Percentiles rank a stretch among this genome's conserved stretches.
Conservation (phyloP, 2,329 filamentous ascomycete species). For the Coleophoma cylindrospora region DNA sequence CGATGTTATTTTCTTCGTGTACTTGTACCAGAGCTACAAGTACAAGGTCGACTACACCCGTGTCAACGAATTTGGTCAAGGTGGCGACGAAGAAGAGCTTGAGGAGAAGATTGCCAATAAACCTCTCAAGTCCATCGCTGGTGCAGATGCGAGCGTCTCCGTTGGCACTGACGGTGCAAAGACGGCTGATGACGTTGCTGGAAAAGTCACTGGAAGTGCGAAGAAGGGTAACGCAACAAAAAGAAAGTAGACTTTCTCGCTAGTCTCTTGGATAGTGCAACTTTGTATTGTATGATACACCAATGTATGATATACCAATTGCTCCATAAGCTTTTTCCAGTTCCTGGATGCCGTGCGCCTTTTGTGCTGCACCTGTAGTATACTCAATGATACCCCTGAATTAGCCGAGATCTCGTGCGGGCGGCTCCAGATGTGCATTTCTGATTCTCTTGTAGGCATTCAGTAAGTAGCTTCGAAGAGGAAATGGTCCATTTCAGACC, state of each 20-base stretch:
- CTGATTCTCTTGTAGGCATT: no score
- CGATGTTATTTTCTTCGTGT: conserved; percentile 97
- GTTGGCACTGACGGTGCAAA: conserved; percentile 27
- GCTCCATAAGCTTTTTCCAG: no score
- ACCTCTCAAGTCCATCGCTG: conserved; percentile 15
- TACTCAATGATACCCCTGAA: no score
- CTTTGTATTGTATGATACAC: no score
- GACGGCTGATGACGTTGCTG: conserved; percentile 13
- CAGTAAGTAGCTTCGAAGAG: no score
- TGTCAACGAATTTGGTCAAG: conserved; percentile 97
- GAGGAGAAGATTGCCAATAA: conserved; percentile 43
- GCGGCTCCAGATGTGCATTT: no score
- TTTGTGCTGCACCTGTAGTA: no score
- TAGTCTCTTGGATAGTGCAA: no score
- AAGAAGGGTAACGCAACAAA: conserved; percentile 44
- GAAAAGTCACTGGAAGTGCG: conserved; percentile 43
- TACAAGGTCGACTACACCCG: conserved; percentile 89
- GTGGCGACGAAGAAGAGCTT: conserved; percentile 79
- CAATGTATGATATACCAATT: no score
- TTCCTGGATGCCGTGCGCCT: no score
- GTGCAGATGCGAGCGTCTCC: conserved; percentile 12
- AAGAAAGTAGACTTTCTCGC: conserved; percentile 32
- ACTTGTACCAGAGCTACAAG: conserved; percentile 88
- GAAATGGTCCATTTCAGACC: no score
- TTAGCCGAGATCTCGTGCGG: no score